Conservation (phyloP, 441 rosid genomes). For the Pelargonium myrrhifolium region DNA sequence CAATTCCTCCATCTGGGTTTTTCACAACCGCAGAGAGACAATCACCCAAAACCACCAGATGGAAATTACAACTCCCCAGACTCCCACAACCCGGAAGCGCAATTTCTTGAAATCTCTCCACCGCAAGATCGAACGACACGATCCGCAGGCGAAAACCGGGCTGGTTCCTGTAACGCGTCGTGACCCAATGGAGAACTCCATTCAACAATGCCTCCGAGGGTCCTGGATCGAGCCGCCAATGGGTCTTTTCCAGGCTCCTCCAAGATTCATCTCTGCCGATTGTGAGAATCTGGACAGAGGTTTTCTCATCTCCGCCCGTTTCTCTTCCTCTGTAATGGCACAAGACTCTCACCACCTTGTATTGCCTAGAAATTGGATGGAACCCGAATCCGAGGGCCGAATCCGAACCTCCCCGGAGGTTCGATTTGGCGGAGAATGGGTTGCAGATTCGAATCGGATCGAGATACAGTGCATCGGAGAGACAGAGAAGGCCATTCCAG, state of each 20-base stretch:
- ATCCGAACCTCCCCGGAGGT: not conserved
- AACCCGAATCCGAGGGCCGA: slow-evolving; percentile 12
- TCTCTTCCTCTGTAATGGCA: not conserved
- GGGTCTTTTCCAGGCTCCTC: not conserved
- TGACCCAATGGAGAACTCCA: not conserved
- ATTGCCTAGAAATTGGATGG: not conserved
- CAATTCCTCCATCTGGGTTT: not conserved
- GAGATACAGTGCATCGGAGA: slow-evolving; percentile 2
- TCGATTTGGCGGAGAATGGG: slow-evolving; percentile 2
- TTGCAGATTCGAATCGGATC: slow-evolving; percentile 4
- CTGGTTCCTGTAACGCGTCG: not conserved
- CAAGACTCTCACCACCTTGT: slow-evolving; percentile 15
- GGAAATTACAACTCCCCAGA: not conserved
- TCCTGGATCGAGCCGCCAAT: not conserved
- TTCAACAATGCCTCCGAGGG: slow-evolving; percentile 2
- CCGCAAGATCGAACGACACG: slow-evolving; percentile 3
- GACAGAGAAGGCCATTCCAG: slow-evolving; percentile 8
- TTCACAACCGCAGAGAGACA: slow-evolving; percentile 22
- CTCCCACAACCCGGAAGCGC: not conserved
- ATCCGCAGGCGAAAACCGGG: not conserved
- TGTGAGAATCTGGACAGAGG: slow-evolving; percentile 1
- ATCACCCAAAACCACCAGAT: slow-evolving; percentile 15
- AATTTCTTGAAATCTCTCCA: slow-evolving; percentile 5
- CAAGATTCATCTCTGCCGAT: not conserved
- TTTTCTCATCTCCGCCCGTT: not conserved